Evolutionary conservation across 1,139 yeast genomes (phyloP).

Genomic region (Yamadazyma membranifaciens): DNA sequence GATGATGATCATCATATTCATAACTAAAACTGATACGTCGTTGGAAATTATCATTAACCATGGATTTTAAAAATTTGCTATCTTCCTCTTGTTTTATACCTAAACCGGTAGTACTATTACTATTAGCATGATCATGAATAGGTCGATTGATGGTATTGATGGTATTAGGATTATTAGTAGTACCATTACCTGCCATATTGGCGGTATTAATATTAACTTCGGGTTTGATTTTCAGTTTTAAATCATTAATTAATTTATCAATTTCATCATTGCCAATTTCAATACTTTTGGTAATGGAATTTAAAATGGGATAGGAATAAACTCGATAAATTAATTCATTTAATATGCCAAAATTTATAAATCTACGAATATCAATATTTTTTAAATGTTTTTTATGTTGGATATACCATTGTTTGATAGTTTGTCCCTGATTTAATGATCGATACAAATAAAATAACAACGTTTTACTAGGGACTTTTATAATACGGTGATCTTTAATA

Average conservation of each 20-base stretch:
- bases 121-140: background rate
- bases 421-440: slow-evolving; percentile 74
- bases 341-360: slow-evolving; percentile 82
- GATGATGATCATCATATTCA: slow-evolving; percentile 17
- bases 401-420: slow-evolving; percentile 77
- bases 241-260: slow-evolving; percentile 26
- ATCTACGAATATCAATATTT: slow-evolving; percentile 77
- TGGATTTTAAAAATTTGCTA: slow-evolving; percentile 21
- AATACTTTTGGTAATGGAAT: slow-evolving; percentile 33
- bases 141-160: slow-evolving; percentile 4
- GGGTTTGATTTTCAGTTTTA: slow-evolving; percentile 11
- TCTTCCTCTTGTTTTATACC: slow-evolving; percentile 1
- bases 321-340: slow-evolving; percentile 82
- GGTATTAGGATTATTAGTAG: background rate
- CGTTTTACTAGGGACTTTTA: slow-evolving; percentile 60
- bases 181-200: slow-evolving; percentile 3
- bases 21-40: slow-evolving; percentile 39
- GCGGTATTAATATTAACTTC: slow-evolving; percentile 12
- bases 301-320: slow-evolving; percentile 67
- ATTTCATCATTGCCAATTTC: slow-evolving; percentile 31
- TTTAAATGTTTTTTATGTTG: slow-evolving; percentile 56
- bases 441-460: slow-evolving; percentile 73
- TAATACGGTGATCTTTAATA: slow-evolving; percentile 13
- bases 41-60: slow-evolving; percentile 25
- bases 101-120: slow-evolving; percentile 6